Evolutionary conservation across 495 filamentous ascomycete genomes (phyloP), one percentile per base, ranked within the genome.

Genomic region (Penicillium samsonianum): DNA sequence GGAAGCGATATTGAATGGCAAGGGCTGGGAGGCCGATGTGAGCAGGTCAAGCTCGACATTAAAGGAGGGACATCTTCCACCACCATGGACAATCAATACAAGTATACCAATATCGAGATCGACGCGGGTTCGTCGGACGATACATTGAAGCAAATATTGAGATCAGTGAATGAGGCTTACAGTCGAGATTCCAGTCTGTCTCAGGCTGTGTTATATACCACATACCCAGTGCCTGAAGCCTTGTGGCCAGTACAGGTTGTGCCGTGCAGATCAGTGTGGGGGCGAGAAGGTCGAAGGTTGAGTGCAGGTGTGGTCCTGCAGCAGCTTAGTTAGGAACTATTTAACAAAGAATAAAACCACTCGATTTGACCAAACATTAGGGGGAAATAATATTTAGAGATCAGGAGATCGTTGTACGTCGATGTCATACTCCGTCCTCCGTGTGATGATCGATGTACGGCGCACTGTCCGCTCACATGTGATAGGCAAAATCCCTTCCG

Each of bases 1-100:
- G 78, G 72, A 14, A 85, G 82, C 58, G 76, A 77, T 51, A 82
- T 95, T 37, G 91, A 96, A 72, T 93, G 90, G 90, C 83, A 86
- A 61, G 82, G 75, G 25, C 58, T 80, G 26, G 80, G 80, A 6
- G 64, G 65, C 44, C 69, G 53, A 14, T 74, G 76, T 58, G 43
- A 56, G 45, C 53, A 68, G 17, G 46, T 70, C 42, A 63, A 54
- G 23, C 20, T 72, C 31, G 43, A 63, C 7, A 50, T 38, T 22
- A 44, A 50, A n/a, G 61, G 61, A n/a, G 65, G 60, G 48, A 56
- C 46, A 28, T 61, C 59, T n/a, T 60, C 65, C 19, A 55, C 64
- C 17, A 70, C 58, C 12, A 65, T 64, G 10, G 61, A 67, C 33
- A 56, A 43, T 1, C 52, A 45, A 17, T 62, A 67, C 40, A 61